These are phyloP conservation scores for Sarocladium strictum DNA, from an alignment of 2,329 filamentous ascomycete species.

Conservation along the genomic window DNA sequence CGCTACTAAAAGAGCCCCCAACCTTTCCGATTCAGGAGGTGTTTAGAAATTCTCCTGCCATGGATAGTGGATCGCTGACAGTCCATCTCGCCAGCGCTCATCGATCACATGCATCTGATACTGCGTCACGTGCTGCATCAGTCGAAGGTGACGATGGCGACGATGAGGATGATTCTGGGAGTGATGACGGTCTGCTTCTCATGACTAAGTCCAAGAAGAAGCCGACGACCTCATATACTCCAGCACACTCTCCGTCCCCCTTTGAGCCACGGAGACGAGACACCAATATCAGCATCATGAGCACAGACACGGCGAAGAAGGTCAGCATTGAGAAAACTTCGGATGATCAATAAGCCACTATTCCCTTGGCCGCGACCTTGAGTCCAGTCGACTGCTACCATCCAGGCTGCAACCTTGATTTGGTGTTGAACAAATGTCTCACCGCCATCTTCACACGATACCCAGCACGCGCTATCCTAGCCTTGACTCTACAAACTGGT, in stretches of 20 bases:
- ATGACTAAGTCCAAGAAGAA: constrained; percentile 48
- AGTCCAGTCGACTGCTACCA: too few species aligned
- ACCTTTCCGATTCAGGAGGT: constrained; percentile 41
- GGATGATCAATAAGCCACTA: constrained; percentile 14
- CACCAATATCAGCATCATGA: constrained; percentile 55
- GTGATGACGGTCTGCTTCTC: constrained; percentile 48
- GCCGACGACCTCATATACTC: constrained; percentile 6
- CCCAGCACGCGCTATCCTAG: background rate
- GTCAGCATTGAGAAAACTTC: constrained; percentile 32
- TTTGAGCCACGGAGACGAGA: constrained; percentile 44
- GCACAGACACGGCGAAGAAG: constrained; percentile 60
- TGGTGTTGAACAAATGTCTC: too few species aligned
- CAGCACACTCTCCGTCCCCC: constrained; percentile 12
- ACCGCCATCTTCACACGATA: background rate
- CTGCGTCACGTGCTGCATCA: background rate
- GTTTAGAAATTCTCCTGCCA: constrained; percentile 24
- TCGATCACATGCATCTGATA: constrained; percentile 10
- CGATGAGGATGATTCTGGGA: constrained; percentile 37
- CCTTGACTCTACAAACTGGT: background rate
- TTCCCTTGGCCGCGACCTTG: too few species aligned
- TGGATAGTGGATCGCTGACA: constrained; percentile 25
- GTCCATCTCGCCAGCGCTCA: constrained; percentile 18
- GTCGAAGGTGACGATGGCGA: constrained; percentile 7
- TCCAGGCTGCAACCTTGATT: too few species aligned
- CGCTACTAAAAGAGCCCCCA: constrained; percentile 39